Base-by-base conservation (phyloP, 208 protist genomes). In the Leishmania martiniquensis region DNA sequence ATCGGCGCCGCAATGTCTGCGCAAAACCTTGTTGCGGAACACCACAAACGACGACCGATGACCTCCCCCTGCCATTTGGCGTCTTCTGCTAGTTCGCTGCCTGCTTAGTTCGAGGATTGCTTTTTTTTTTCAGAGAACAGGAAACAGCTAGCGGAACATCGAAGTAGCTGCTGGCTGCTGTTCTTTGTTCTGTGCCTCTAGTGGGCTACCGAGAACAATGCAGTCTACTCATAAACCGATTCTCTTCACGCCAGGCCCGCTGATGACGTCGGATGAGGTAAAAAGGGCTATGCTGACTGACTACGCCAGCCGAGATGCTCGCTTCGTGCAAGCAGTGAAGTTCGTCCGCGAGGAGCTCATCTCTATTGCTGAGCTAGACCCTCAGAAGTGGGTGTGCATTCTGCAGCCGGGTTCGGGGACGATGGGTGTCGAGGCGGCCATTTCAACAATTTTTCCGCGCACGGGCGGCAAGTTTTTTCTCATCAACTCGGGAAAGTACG, bases 181-280 rank as follows among this genome's bases (percentile, higher is more conserved):
- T 15, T 34, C 29, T 59, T 63, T 49, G 13, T 37, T n/a, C 29
- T 0, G 10, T 44, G 15, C 32, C 29, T 45, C 0, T 60, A 47
- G 34, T 49, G 20, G 4, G 17, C 0, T 22, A 32, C 39, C 4
- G 37, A 17, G 25, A 69, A 45, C 4, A 60, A 78, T 83, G 79
- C 54, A 34, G 5, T 45, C 72, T 29, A 37, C 47, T 32, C 29
- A 85, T 47, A 89, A 76, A 59, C 72, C 77, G 29, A 90, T 94
- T 77, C 81, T 98, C n/a, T 98, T 96, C 81, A 97, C 95, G 0
- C 89, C 93, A 12, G 95, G 95, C 54, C 95, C 95, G 4, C 62
- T 98, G 60, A 88, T 87, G 83, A 95, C 91, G 44, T 93, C 91
- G 17, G 84, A 89, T 25, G 82, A 84, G 15, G 92, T 95, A 60